A percentile compares a stretch with the other conserved stretches of the same genome.
These are phyloP conservation scores for Aureobasidium namibiae DNA, from an alignment of 2,329 filamentous ascomycete species.

Conservation along the genomic window DNA sequence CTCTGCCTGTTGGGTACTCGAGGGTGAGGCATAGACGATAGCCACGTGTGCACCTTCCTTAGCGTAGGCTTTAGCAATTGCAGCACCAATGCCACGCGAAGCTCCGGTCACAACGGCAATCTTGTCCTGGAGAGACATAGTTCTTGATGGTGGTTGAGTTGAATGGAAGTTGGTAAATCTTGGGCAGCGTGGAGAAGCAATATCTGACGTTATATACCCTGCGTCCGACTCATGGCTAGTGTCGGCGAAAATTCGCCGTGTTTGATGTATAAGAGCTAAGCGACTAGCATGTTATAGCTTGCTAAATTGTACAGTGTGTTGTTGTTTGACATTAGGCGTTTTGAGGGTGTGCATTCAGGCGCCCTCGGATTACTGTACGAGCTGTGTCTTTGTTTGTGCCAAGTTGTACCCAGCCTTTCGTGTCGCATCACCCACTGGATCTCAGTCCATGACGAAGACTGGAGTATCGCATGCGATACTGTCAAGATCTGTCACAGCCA, in stretches of 20 bases:
- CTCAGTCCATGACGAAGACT: not conserved
- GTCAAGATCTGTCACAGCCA: no score
- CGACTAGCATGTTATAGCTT: not conserved
- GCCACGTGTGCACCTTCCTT: slow-evolving; percentile 37
- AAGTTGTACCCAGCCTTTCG: not conserved
- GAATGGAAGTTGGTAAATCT: not conserved
- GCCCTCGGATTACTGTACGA: not conserved
- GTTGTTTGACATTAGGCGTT: not conserved
- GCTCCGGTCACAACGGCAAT: slow-evolving; percentile 34
- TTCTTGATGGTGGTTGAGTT: not conserved
- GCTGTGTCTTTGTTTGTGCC: not conserved
- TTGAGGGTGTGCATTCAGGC: not conserved
- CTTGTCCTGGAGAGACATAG: slow-evolving; percentile 15
- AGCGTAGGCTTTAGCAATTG: slow-evolving; percentile 31
- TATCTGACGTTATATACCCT: not conserved
- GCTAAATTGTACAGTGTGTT: not conserved
- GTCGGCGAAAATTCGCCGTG: not conserved
- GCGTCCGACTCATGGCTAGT: not conserved
- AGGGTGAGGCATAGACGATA: slow-evolving; percentile 45
- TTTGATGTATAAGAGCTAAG: slow-evolving; percentile 29
- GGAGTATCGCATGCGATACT: not conserved
- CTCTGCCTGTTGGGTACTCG: slow-evolving; percentile 48
- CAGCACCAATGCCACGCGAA: slow-evolving; percentile 33
- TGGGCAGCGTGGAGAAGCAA: not conserved
- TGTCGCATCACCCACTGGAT: not conserved